phyloP scores from a whole-genome alignment of 1,139 yeast genomes.

The Kodamaea sp. region DNA sequence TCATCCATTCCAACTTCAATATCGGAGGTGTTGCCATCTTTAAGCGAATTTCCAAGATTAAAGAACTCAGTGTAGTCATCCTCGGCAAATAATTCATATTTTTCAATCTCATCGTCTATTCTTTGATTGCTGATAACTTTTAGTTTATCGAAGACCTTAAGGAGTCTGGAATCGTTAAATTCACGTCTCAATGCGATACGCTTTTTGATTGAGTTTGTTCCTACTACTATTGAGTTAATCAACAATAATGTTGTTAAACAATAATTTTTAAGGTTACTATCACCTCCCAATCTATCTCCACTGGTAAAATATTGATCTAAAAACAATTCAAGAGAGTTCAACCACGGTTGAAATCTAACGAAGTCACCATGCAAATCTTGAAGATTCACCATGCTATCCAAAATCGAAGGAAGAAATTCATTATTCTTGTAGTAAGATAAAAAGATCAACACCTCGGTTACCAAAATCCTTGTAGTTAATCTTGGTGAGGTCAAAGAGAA shows the following conservation, averaged over 20 bases:
- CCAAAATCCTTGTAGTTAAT: constrained; percentile 38
- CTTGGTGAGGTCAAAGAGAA: constrained; percentile 41
- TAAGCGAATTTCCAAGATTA: constrained; percentile 8
- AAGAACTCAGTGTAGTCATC: constrained; percentile 32
- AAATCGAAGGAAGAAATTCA: constrained; percentile 24
- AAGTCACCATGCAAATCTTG: constrained; percentile 37
- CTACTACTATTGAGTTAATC: constrained; percentile 39
- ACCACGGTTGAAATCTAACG: constrained; percentile 42
- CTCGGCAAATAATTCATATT: constrained; percentile 39
- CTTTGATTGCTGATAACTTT: constrained; percentile 35
- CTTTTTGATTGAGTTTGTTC: constrained; percentile 27
- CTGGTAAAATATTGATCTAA: constrained; percentile 30
- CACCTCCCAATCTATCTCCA: constrained; percentile 18
- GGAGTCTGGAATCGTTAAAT: constrained; percentile 39
- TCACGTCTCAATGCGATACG: constrained; percentile 38
- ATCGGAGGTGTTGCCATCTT: constrained; percentile 13
- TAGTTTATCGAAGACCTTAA: constrained; percentile 37
- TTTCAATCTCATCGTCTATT: constrained; percentile 43
- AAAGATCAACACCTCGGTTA: constrained; percentile 42
- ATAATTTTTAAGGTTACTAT: constrained; percentile 35
- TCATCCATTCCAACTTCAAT: constrained; percentile 20
- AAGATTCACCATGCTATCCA: constrained; percentile 32
- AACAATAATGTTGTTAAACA: constrained; percentile 44
- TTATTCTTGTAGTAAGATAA: constrained; percentile 27
- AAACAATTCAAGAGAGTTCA: constrained; percentile 34